Base-by-base conservation (phyloP, 495 filamentous ascomycete genomes). In the Talaromyces borbonicus region DNA sequence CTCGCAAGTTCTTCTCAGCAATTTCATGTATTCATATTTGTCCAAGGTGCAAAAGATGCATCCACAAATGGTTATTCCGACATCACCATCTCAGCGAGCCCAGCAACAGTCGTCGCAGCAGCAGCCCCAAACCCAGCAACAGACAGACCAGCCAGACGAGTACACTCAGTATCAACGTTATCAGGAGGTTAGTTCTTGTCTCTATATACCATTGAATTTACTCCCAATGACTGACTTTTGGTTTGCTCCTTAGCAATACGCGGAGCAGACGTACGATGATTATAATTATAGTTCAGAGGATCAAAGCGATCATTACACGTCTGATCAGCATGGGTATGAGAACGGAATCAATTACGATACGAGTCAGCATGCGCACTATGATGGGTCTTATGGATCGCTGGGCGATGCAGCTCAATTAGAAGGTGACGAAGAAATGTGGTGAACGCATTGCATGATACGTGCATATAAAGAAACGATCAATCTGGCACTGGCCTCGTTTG, bases 21-120 rank as follows among this genome's bases (percentile, higher is more conserved):
- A 99, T 56, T 99, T 99, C 63, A 99, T 99, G 92, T 99, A 99
- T 71, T 90, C 86, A 24, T 99, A 99, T 61, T 77, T 99, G 51
- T 93, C 90, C 43, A 97, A 97, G 65, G 92, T 99, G 26, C 92
- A 98, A 65, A 86, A 92, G 51, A 95, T 96, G 83, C 92, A 97
- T 58, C 92, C 93, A 23, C 85, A 90, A 51, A 81, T 95, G 53
- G 80, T 88, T 54, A 78, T 89, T 38, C 83, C 84, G 11, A 63
- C 73, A 7, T 73, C 72, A 37, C 58, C 66, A 20, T 65, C 71
- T 1, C 73, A 79, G 36, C 73, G 85, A 55, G 67, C 76, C 46
- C 59, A 71, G 44, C 72, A 80, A 9, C 80, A 82, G 51, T 69
- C 75, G 27, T 71, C 77, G 45, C 79, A 88, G 32, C 80, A 87